A percentile compares a stretch with the other conserved stretches of the same genome.
These are phyloP conservation scores for Chlamydomonas schloesseri DNA, from an alignment of 139 green algal species.

Conservation along the genomic window DNA sequence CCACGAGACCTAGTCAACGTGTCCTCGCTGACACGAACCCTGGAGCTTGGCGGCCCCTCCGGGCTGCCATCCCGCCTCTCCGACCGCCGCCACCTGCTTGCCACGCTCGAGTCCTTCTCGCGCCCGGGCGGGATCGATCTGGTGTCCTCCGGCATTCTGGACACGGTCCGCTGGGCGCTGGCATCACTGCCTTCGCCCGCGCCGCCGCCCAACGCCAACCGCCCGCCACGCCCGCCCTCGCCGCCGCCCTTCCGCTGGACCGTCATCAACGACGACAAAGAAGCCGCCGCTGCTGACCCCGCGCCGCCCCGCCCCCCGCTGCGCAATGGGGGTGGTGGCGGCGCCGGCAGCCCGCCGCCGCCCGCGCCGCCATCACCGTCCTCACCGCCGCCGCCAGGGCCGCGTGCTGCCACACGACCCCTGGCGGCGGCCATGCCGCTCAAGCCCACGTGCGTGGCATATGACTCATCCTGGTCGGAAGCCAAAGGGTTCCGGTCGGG, in stretches of 20 bases:
- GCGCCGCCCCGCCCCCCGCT: neutral
- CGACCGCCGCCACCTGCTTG: neutral
- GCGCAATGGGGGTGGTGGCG: neutral
- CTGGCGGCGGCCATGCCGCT: neutral
- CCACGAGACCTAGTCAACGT: neutral
- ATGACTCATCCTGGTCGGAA: neutral
- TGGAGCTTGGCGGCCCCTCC: neutral
- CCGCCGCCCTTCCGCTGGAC: neutral
- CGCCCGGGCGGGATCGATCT: neutral
- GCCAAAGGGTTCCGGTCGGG: too few species aligned
- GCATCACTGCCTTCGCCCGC: too few species aligned
- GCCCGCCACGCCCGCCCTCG: too few species aligned
- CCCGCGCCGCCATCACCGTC: neutral
- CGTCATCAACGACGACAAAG: neutral
- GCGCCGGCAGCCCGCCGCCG: neutral
- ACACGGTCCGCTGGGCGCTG: neutral
- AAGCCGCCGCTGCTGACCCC: neutral
- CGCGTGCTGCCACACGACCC: too few species aligned
- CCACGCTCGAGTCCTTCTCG: neutral
- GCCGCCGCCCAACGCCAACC: neutral
- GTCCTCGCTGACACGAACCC: neutral
- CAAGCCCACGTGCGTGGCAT: neutral
- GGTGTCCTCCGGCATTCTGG: neutral
- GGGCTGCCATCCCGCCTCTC: neutral
- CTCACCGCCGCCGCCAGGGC: too few species aligned